Evolutionary conservation across 768 basidiomycete species (phyloP).

Genomic region (Agrocybe praecox): DNA sequence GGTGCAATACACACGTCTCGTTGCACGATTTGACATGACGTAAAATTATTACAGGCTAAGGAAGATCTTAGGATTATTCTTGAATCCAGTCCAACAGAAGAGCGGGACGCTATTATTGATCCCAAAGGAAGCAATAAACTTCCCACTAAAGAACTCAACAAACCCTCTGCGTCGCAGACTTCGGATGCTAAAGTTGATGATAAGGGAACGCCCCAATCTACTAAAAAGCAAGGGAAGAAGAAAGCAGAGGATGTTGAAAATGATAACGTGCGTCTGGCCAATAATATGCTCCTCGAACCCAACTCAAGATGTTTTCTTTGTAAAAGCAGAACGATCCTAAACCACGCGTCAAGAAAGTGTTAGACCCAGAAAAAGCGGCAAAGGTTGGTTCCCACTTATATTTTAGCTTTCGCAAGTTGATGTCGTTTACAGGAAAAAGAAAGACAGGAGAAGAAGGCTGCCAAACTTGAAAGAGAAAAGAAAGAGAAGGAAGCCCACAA

Average conservation of each 20-base stretch:
- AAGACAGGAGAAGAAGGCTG: constrained; percentile 64
- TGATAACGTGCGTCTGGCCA: constrained; percentile 33
- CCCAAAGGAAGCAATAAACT: constrained; percentile 40
- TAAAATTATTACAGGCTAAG: constrained; percentile 50
- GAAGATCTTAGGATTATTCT: constrained; percentile 56
- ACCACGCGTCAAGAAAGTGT: constrained; percentile 48
- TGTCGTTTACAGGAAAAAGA: constrained; percentile 63
- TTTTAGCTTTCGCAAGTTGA: background rate
- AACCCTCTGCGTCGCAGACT: constrained; percentile 15
- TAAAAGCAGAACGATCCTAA: constrained; percentile 15
- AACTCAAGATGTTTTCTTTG: background rate
- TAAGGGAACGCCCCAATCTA: constrained; percentile 24
- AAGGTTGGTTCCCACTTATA: constrained; percentile 41
- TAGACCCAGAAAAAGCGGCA: constrained; percentile 59
- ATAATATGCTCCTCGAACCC: background rate
- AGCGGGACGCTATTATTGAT: constrained; percentile 57
- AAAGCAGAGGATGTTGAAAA: constrained; percentile 40
- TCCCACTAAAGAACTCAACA: constrained; percentile 35
- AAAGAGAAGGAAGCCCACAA: constrained; percentile 70
- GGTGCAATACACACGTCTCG: background rate
- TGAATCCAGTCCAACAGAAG: constrained; percentile 56
- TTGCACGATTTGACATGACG: background rate
- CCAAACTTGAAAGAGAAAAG: constrained; percentile 71
- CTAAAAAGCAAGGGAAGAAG: constrained; percentile 35
- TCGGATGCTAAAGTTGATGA: constrained; percentile 25